These are phyloP conservation scores for Phylloporus gajari DNA, from an alignment of 1,284 basidiomycete genomes.

Conservation along the genomic window DNA sequence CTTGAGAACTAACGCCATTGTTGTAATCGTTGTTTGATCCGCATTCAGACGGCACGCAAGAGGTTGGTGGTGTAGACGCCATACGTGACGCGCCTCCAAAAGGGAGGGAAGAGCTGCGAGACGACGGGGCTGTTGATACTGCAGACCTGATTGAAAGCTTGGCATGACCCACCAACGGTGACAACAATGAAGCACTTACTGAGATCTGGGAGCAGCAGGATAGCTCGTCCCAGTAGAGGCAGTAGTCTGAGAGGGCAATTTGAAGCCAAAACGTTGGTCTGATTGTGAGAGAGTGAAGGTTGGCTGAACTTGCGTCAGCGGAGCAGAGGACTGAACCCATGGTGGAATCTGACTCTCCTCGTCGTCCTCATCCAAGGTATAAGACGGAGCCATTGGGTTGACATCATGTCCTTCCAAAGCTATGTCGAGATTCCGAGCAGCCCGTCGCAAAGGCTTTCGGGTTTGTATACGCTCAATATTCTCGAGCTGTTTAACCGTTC, in stretches of 20 bases:
- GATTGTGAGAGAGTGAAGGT: neutral
- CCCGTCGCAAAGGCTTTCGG: neutral
- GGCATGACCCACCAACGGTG: neutral
- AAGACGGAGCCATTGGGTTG: conserved; percentile 1
- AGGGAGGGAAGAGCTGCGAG: neutral
- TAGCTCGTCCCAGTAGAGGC: no score
- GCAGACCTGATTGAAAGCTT: neutral
- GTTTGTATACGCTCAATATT: neutral
- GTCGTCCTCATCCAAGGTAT: neutral
- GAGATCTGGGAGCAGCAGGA: neutral
- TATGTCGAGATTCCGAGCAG: neutral
- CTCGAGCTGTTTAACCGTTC: neutral
- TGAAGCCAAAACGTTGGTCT: neutral
- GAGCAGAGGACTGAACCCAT: neutral
- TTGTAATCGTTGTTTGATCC: neutral
- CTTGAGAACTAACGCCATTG: neutral
- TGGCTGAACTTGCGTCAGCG: neutral
- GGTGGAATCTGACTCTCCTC: neutral
- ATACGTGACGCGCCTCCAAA: neutral
- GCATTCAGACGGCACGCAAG: neutral
- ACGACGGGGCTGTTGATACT: neutral
- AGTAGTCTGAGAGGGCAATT: neutral
- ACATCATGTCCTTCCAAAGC: neutral
- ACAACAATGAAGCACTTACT: neutral
- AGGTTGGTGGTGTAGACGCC: neutral